phyloP scores from a whole-genome alignment of 1,284 basidiomycete genomes.

The Naganishia albida region DNA sequence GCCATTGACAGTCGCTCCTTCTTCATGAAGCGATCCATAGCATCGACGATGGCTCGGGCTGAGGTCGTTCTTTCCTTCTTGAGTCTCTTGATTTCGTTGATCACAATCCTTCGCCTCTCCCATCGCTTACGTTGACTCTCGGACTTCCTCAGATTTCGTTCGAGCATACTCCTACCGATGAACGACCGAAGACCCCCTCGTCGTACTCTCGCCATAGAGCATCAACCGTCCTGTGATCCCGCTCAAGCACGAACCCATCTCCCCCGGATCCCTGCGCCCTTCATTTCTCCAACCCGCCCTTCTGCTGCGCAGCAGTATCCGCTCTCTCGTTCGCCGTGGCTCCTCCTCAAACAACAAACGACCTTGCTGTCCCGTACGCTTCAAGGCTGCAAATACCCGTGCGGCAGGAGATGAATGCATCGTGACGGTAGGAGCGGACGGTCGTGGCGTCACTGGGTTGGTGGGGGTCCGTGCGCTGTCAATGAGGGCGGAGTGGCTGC shows the following conservation, averaged over 20 bases:
- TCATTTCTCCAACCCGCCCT: background rate
- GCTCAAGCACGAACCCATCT: conserved; percentile 1
- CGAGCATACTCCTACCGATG: background rate
- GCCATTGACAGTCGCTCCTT: conserved; percentile 2
- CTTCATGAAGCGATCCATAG: background rate
- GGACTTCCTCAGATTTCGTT: background rate
- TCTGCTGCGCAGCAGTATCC: background rate
- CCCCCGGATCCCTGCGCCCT: background rate
- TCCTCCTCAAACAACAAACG: background rate
- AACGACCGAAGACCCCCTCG: background rate
- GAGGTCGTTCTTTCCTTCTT: background rate
- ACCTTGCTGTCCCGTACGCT: background rate
- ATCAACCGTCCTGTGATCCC: conserved; percentile 1
- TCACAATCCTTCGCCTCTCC: background rate
- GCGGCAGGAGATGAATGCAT: background rate
- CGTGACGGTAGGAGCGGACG: background rate
- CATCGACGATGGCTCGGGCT: background rate
- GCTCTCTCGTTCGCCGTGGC: background rate
- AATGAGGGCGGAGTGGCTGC: background rate
- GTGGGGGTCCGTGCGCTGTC: background rate
- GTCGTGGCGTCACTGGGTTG: background rate
- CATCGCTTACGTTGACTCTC: conserved; percentile 11
- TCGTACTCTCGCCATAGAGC: conserved; percentile 4
- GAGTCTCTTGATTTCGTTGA: background rate
- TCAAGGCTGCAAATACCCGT: conserved; percentile 1